These are phyloP conservation scores for Scortechinia acanthostroma DNA, from an alignment of 2,329 filamentous ascomycete genomes.

Conservation along the genomic window DNA sequence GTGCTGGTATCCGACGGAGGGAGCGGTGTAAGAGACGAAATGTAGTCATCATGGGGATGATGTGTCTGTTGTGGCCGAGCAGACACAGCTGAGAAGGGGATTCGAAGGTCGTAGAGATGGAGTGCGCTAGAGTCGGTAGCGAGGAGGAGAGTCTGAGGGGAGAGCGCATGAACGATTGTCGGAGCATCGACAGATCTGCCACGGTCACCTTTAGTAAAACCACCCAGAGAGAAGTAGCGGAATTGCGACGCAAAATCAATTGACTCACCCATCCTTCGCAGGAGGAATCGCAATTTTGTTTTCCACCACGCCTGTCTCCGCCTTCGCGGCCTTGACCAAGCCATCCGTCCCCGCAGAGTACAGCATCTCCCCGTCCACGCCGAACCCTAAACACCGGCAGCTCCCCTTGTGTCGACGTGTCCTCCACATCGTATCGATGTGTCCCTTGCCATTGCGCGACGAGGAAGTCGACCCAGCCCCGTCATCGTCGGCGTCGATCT, in stretches of 20 bases:
- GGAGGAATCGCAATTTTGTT: conserved; percentile 76
- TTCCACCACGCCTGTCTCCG: conserved; percentile 58
- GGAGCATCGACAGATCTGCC: conserved; percentile 53
- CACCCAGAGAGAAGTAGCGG: neutral
- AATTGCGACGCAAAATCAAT: too few relatives aligned
- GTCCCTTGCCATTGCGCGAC: conserved; percentile 54
- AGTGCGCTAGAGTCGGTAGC: conserved; percentile 85
- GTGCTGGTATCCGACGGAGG: conserved; percentile 75
- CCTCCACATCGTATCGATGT: conserved; percentile 77
- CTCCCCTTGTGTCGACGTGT: conserved; percentile 90
- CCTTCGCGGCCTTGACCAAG: conserved; percentile 49
- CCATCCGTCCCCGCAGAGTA: conserved; percentile 59
- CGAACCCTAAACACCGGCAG: conserved; percentile 76
- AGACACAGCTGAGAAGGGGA: conserved; percentile 39
- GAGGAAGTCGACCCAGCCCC: conserved; percentile 24
- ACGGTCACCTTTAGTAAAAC: neutral
- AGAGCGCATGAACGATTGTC: conserved; percentile 74
- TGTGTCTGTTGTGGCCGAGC: conserved; percentile 71
- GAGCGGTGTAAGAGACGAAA: conserved; percentile 79
- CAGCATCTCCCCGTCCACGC: conserved; percentile 57
- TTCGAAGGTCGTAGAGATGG: conserved; percentile 79
- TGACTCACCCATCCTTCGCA: neutral
- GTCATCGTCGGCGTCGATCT: conserved; percentile 35
- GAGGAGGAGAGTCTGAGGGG: conserved; percentile 79
- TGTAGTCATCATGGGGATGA: conserved; percentile 84